These are phyloP conservation scores for Camellia japonica DNA, from an alignment of 148 eudicot species.

Conservation along the genomic window DNA sequence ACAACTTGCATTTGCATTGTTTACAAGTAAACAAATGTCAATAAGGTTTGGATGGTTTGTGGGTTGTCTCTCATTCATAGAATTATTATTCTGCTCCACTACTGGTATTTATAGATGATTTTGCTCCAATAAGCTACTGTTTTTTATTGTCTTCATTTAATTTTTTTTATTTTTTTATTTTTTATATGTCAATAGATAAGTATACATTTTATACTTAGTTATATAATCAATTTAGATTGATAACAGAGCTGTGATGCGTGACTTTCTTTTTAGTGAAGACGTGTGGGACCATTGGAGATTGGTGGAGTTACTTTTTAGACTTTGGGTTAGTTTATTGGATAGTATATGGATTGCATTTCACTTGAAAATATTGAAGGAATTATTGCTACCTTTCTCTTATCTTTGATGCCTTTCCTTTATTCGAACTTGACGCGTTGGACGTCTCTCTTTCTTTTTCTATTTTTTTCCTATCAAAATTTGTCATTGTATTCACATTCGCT, in stretches of 20 bases:
- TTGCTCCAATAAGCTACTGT: neutral
- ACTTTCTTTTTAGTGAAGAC: neutral
- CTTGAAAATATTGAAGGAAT: neutral
- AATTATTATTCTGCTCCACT: neutral
- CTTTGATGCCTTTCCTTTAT: slow-evolving; percentile 13
- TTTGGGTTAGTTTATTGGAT: neutral
- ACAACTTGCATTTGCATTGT: slow-evolving; percentile 16
- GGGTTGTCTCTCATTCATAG: neutral
- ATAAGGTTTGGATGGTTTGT: neutral
- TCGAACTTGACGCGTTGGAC: neutral
- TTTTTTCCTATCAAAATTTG: neutral
- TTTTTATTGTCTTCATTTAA: neutral
- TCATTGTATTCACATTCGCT: slow-evolving; percentile 13
- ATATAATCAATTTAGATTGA: too few relatives aligned
- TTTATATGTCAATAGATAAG: too few relatives aligned
- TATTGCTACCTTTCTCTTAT: neutral
- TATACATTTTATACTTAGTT: too few relatives aligned
- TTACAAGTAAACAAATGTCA: neutral
- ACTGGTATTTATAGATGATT: neutral
- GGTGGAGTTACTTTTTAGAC: slow-evolving; percentile 2
- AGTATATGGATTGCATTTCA: neutral
- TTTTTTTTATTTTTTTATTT: neutral
- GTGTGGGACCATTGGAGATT: slow-evolving; percentile 10
- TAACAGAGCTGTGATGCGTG: too few relatives aligned
- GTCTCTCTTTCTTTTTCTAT: neutral